Conservation (phyloP, 441 rosid genomes). For the Pelargonium myrrhifolium region DNA sequence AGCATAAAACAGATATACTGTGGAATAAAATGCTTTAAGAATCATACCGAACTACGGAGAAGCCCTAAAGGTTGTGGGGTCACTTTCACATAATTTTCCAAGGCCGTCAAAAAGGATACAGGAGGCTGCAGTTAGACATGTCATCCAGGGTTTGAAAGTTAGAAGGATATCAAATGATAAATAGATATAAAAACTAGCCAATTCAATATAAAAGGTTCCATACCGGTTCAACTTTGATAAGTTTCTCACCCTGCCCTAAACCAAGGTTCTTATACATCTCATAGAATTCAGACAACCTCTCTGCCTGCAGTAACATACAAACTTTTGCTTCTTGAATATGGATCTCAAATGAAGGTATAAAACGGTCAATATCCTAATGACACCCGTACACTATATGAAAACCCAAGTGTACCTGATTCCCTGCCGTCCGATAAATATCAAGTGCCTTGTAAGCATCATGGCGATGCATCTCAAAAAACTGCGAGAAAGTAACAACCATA, state of each 20-base stretch:
- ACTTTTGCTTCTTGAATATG: neutral
- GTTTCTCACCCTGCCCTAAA: conserved; percentile 28
- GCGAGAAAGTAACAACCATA: conserved; percentile 12
- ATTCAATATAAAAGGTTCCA: neutral
- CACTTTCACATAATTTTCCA: conserved; percentile 44
- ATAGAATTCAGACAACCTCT: conserved; percentile 34
- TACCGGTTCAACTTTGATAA: conserved; percentile 37
- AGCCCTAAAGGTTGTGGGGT: conserved; percentile 23
- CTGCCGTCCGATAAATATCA: conserved; percentile 43
- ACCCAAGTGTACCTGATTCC: conserved; percentile 29
- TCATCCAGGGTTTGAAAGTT: conserved; percentile 9
- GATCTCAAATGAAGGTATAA: neutral
- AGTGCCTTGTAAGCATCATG: conserved; percentile 38
- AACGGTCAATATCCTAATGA: neutral
- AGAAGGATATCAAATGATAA: neutral
- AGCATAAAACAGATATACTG: neutral
- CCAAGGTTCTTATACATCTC: conserved; percentile 35
- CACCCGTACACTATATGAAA: neutral
- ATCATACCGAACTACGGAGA: conserved; percentile 22
- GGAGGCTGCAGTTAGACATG: conserved; percentile 34
- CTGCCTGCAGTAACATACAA: conserved; percentile 29
- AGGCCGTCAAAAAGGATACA: conserved; percentile 32
- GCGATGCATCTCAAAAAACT: conserved; percentile 48
- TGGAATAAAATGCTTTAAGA: neutral
- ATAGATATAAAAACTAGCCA: neutral